Base-by-base conservation (phyloP, 495 filamentous ascomycete genomes). In the Podospora comata region DNA sequence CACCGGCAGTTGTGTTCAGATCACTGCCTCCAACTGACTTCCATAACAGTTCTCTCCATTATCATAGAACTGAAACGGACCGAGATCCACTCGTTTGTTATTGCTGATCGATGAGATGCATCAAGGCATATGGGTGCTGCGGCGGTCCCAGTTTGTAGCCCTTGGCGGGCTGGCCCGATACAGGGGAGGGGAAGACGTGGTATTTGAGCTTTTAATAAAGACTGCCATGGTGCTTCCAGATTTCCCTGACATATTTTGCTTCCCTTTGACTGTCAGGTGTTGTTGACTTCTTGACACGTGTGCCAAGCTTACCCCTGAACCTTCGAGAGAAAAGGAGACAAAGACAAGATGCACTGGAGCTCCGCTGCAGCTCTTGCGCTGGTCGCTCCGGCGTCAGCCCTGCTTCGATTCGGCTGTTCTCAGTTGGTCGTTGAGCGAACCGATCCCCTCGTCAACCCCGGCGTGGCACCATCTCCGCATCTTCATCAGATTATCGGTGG, bases 401-500 rank as follows among this genome's bases (percentile, higher is more conserved):
- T 63, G 16, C 61, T 63, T 44, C 61, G 61, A 20, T 63, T 63
- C 61, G 61, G 61, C 28, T 63, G 61, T n/a, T 63, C 61, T 19
- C 61, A 63, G 32, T 32, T 63, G 6, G 61, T 63, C 61, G 61
- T 63, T 19, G 61, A 63, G 20, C 27, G 61, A 19, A 63, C 61
- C 61, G 61, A 63, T 23, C 61, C 61, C 23, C 32, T 63, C 5
- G 61, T 63, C 61, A 63, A 63, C 32, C 61, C 61, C 27, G 61
- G 61, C 32, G 61, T 63, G 16, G 61, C 61, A 6, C 61, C 61
- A 18, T 44, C 30, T 5, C 61, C 61, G 2, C 61, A 63, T 63
- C 61, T 63, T 2, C 61, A 63, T 48, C 61, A 63, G 48, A 63
- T 63, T n/a, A 63, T 63, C 32, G 61, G 61, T 20, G 61, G 61